These are phyloP conservation scores for Leptographium radiaticola DNA, from an alignment of 2,329 filamentous ascomycete species.

Conservation along the genomic window DNA sequence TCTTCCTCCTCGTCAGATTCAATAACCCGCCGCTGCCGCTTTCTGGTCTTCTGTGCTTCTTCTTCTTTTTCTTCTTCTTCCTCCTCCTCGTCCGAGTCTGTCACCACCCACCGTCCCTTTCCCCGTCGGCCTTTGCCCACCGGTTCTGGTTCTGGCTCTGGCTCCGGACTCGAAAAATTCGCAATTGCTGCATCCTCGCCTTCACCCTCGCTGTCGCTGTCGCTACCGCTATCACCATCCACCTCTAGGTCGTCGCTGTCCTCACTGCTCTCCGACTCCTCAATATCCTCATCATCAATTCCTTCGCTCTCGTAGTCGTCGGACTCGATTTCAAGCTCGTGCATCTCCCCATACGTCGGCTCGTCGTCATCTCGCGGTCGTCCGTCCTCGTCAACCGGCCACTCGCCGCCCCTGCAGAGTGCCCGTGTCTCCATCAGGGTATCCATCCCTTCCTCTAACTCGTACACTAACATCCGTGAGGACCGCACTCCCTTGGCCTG, in stretches of 20 bases:
- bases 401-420: conserved; percentile 2
- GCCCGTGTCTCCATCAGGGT: conserved; percentile 1
- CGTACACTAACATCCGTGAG: conserved; percentile 9
- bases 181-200: background rate
- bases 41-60: background rate
- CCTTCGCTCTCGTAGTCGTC: conserved; percentile 2
- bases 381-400: conserved; percentile 5
- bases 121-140: background rate
- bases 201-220: background rate
- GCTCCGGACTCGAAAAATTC: conserved; percentile 7
- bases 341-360: background rate
- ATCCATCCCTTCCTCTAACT: background rate
- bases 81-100: conserved; percentile 7
- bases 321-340: background rate
- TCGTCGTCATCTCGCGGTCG: conserved; percentile 1
- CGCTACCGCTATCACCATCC: background rate
- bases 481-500: conserved; percentile 6
- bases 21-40: background rate
- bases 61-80: background rate
- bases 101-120: conserved; percentile 6
- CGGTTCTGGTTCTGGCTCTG: background rate
- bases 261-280: conserved; percentile 8
- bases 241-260: conserved; percentile 1
- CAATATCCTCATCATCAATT: conserved; percentile 1
- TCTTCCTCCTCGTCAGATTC: background rate